Evolutionary conservation across 257 asterid genomes (phyloP).

Genomic region (Plantago ovata): DNA sequence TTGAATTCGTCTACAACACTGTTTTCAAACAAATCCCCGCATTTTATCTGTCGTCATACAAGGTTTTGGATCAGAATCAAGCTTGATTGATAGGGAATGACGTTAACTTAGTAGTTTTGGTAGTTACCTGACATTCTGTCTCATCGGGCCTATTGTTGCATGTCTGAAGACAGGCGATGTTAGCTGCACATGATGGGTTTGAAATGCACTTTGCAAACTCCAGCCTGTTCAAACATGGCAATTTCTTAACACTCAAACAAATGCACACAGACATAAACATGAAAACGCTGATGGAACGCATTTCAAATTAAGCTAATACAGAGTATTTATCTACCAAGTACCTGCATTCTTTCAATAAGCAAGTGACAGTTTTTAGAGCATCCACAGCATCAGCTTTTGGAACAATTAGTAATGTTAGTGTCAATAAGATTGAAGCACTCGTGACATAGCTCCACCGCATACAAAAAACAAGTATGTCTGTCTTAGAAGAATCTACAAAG

Average conservation of each 20-base stretch:
- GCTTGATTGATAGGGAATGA: background rate
- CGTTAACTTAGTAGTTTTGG: conserved; percentile 2
- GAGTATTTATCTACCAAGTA: conserved; percentile 26
- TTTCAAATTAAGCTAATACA: background rate
- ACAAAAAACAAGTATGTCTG: conserved; percentile 29
- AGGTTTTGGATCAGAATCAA: conserved; percentile 3
- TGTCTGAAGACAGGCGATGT: conserved; percentile 89
- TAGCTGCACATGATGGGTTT: conserved; percentile 95
- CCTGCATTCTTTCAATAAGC: conserved; percentile 97
- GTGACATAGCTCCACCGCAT: conserved; percentile 57
- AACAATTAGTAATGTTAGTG: conserved; percentile 49
- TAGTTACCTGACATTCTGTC: conserved; percentile 90
- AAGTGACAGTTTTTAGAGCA: conserved; percentile 80
- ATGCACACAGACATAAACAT: background rate
- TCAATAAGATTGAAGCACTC: conserved; percentile 47
- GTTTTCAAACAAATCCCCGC: conserved; percentile 91
- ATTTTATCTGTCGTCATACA: conserved; percentile 67
- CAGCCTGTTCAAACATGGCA: conserved; percentile 42
- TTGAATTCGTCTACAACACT: conserved; percentile 88
- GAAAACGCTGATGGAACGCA: background rate
- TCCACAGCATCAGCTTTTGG: conserved; percentile 88
- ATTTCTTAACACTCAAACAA: background rate
- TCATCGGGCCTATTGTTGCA: conserved; percentile 95
- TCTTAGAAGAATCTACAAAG: conserved; percentile 34
- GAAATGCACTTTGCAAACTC: conserved; percentile 90